Percentiles rank a stretch among this genome's conserved stretches.
These are phyloP conservation scores for Puccinia brachypodii DNA, from an alignment of 1,284 basidiomycete species.

Conservation along the genomic window DNA sequence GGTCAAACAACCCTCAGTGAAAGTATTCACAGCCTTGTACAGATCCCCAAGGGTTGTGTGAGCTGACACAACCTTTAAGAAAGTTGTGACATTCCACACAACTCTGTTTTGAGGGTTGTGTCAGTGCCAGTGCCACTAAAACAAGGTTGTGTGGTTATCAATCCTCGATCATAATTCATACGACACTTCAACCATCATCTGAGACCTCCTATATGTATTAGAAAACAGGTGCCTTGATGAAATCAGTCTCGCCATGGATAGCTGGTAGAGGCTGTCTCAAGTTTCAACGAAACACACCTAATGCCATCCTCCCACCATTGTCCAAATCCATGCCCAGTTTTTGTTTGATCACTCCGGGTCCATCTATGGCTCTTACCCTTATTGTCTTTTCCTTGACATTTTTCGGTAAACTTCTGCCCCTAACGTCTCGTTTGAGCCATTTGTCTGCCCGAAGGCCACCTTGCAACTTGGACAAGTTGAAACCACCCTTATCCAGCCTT, in stretches of 20 bases:
- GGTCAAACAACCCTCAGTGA: too few species aligned
- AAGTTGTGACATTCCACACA: too few species aligned
- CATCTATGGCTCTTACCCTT: background rate
- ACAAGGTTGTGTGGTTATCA: too few species aligned
- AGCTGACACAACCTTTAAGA: too few species aligned
- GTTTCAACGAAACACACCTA: background rate
- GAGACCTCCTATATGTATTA: background rate
- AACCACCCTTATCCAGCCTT: background rate
- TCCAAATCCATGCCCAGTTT: background rate
- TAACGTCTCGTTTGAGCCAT: background rate
- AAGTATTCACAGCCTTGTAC: too few species aligned
- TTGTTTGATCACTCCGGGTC: background rate
- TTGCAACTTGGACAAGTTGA: background rate
- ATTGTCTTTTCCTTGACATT: background rate
- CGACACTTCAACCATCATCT: background rate
- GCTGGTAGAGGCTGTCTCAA: background rate
- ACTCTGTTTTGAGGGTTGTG: too few species aligned
- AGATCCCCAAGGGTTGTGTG: too few species aligned
- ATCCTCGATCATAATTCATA: slow-evolving; percentile 3
- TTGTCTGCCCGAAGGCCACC: background rate
- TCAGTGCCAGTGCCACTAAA: too few species aligned
- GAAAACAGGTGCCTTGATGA: background rate
- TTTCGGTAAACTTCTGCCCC: background rate
- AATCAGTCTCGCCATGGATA: slow-evolving; percentile 15
- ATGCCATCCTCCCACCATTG: background rate